Evolutionary conservation across 202 grass and related monocot species (phyloP).

Genomic region (Setaria italica): DNA sequence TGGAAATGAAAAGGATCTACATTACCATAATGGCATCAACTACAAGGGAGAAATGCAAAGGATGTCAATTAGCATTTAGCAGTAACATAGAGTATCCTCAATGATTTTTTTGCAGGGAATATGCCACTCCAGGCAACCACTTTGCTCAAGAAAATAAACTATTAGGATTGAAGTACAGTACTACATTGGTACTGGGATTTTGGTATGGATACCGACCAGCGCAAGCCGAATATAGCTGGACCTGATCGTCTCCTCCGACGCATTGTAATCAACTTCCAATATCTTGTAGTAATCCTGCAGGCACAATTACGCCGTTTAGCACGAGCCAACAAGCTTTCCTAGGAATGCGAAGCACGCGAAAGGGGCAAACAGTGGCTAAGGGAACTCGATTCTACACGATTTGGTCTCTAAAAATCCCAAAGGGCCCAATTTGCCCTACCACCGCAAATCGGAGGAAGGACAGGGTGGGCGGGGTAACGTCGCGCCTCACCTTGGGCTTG

Average conservation of each 20-base stretch:
- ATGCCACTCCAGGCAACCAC: neutral
- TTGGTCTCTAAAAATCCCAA: no score
- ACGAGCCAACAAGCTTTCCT: neutral
- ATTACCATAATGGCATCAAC: neutral
- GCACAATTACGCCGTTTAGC: slow-evolving; percentile 16
- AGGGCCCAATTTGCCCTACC: no score
- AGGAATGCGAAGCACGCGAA: slow-evolving; percentile 2
- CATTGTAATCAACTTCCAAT: slow-evolving; percentile 84
- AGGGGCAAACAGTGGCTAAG: neutral
- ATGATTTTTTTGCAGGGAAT: neutral
- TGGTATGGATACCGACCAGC: slow-evolving; percentile 61
- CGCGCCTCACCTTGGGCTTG: slow-evolving; percentile 73
- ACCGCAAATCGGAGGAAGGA: neutral
- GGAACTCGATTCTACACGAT: slow-evolving; percentile 1
- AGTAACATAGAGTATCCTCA: neutral
- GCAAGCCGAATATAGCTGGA: slow-evolving; percentile 94
- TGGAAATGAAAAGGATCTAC: neutral
- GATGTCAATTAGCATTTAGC: neutral
- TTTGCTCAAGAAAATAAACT: neutral
- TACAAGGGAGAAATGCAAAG: neutral
- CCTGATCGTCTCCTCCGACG: slow-evolving; percentile 84
- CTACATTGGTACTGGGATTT: neutral
- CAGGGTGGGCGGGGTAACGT: neutral
- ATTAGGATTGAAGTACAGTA: neutral
- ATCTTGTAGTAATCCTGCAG: slow-evolving; percentile 99